phyloP scores from a whole-genome alignment of 768 basidiomycete genomes.

The Phanerodontia chrysosporium region DNA sequence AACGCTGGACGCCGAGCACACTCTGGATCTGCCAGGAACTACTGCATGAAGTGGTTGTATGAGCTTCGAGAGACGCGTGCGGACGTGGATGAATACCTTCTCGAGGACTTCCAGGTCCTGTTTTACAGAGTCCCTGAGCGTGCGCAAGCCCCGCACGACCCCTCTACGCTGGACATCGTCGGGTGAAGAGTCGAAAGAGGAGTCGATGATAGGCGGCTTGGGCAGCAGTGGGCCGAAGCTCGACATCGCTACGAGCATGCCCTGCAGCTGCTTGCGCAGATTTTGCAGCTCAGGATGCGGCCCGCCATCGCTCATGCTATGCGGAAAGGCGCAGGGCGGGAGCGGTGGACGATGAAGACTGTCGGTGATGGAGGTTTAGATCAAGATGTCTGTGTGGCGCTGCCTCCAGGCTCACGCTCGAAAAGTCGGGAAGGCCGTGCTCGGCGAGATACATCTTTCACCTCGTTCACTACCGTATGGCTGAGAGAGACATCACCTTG shows the following conservation, averaged over 20 bases:
- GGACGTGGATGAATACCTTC: conserved; percentile 26
- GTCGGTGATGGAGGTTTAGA: neutral
- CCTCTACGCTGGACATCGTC: conserved; percentile 16
- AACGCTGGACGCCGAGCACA: conserved; percentile 44
- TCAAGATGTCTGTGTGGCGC: neutral
- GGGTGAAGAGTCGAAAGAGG: conserved; percentile 22
- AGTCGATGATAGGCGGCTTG: conserved; percentile 32
- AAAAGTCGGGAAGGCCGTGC: too few relatives aligned
- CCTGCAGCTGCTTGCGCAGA: conserved; percentile 22
- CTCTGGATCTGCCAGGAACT: conserved; percentile 54
- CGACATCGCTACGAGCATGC: conserved; percentile 22
- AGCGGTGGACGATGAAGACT: neutral
- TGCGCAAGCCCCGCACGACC: conserved; percentile 36
- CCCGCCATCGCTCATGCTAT: neutral
- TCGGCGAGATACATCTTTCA: too few relatives aligned
- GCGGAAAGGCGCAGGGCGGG: neutral
- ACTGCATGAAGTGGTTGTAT: conserved; percentile 34
- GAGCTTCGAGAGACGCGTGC: neutral
- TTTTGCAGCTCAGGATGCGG: conserved; percentile 23
- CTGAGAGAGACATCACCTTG: neutral
- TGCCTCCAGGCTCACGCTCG: neutral
- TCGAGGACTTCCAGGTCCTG: conserved; percentile 40
- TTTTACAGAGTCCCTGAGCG: conserved; percentile 37
- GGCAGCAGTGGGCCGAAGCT: conserved; percentile 21
- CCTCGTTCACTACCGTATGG: neutral